Base-by-base conservation (phyloP, 192 early-diverging fungal genomes). In the Mortierella alpina region DNA sequence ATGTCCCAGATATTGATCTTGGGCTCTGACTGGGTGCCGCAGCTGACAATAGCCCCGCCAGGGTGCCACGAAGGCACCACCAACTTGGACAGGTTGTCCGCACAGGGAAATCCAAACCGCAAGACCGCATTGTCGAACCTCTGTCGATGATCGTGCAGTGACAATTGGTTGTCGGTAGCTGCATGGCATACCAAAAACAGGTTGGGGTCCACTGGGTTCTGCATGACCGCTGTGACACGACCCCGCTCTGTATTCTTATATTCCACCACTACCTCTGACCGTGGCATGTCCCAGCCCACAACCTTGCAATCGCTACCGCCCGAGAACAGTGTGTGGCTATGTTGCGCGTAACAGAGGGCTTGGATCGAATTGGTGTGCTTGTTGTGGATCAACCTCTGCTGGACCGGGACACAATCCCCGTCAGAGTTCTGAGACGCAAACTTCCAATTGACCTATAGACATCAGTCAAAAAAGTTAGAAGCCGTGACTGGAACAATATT, bases 1-100 rank as follows among this genome's bases (percentile, higher is more conserved):
- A 80, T 66, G 53, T 80, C 77, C 77, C 77, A 80, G 20, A 80
- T 66, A 57, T 80, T 72, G 61, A 80, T 80, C 41, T 80, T 80
- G 44, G 77, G 44, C 11, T 72, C 77, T 8, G 57, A 58, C 46
- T 80, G 69, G 54, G 61, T 80, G 0, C 77, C 77, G 39, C 77
- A 49, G 20, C 77, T 80, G 23, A 80, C 70, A 44, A 80, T 51
- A 1, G 70, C 70, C 6, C 77, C 77, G 10, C 18, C 66, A 39
- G 77, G 77, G 18, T 80, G 77, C 77, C 77, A 80, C 7, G 77
- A 80, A 0, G 77, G 77, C 23, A 62, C 23, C 1, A 80, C 45
- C 9, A 68, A 59, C 23, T 48, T 67, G 9, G 69, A 67, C 52
- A 80, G 31, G 17, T 71, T 80, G 12, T 80, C 77, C 6, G 77